These are phyloP conservation scores for Sporothrix inflata DNA, from an alignment of 2,329 filamentous ascomycete genomes.

Conservation along the genomic window DNA sequence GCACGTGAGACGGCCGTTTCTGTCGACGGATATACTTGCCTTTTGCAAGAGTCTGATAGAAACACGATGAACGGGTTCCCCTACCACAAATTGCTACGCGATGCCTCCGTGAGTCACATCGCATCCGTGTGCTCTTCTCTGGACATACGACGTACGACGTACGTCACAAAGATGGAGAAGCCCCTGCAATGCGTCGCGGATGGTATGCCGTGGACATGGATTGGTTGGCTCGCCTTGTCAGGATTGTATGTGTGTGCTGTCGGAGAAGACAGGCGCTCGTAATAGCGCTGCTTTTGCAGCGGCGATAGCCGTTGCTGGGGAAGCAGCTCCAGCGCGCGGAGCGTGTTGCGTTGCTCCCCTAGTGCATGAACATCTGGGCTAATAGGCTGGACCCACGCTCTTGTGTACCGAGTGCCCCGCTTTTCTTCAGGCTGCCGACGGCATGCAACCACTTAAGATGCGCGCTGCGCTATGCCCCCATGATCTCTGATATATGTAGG, in stretches of 20 bases:
- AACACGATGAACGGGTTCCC: background rate
- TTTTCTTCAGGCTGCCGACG: conserved; percentile 11
- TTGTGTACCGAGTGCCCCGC: conserved; percentile 3
- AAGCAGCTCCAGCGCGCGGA: conserved; percentile 16
- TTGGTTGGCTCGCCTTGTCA: background rate
- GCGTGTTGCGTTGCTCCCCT: background rate
- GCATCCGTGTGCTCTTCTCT: background rate
- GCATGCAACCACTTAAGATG: conserved; percentile 27
- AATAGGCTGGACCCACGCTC: background rate
- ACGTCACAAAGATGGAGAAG: background rate
- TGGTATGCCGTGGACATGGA: background rate
- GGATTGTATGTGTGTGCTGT: background rate
- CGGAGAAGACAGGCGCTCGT: background rate
- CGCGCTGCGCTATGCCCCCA: background rate
- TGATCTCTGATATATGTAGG: conserved; percentile 20
- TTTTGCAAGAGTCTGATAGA: background rate
- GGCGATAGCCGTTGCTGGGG: conserved; percentile 16
- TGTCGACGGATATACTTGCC: background rate
- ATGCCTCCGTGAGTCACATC: background rate
- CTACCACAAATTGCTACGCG: background rate
- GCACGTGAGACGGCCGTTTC: background rate
- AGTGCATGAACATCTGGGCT: conserved; percentile 7
- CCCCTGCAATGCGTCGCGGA: background rate
- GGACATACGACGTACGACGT: background rate
- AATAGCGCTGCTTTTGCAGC: background rate